Conservation (phyloP, 768 basidiomycete genomes). For the Pilatotrama ljubarskyi region DNA sequence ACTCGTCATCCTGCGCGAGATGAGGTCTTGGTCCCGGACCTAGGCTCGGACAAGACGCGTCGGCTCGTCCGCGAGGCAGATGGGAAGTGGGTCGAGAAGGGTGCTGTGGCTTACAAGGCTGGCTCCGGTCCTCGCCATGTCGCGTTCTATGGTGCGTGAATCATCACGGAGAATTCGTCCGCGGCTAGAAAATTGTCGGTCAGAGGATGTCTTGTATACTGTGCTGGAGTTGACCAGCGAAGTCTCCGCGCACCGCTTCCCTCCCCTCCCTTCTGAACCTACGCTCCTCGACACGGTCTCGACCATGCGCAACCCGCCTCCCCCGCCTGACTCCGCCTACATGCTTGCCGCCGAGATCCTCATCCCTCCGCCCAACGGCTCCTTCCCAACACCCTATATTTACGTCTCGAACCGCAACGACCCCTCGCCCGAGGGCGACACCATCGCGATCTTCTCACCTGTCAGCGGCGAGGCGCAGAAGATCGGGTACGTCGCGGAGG, state of each 20-base stretch:
- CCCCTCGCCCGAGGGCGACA: conserved; percentile 67
- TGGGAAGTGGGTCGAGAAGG: conserved; percentile 51
- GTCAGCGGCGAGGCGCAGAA: conserved; percentile 37
- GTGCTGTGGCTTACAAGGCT: conserved; percentile 46
- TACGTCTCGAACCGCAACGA: conserved; percentile 80
- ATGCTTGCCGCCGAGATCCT: conserved; percentile 75
- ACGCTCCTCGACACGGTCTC: conserved; percentile 40
- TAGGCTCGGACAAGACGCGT: conserved; percentile 72
- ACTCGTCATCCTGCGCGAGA: conserved; percentile 45
- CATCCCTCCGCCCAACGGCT: conserved; percentile 51
- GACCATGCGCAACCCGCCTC: conserved; percentile 45
- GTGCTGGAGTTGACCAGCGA: conserved; percentile 65
- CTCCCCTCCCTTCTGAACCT: conserved; percentile 42
- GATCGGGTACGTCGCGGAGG: conserved; percentile 57
- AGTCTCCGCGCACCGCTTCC: conserved; percentile 55
- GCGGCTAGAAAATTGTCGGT: neutral
- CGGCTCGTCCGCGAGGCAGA: conserved; percentile 45
- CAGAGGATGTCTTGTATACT: conserved; percentile 66
- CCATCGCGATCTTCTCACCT: conserved; percentile 67
- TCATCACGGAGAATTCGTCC: neutral
- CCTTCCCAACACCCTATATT: conserved; percentile 58
- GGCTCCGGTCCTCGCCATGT: conserved; percentile 77
- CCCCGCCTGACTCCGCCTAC: conserved; percentile 34
- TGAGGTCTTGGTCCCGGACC: conserved; percentile 72
- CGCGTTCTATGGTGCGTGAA: conserved; percentile 54